Conservation (phyloP, 352 stramenopile species). For the Phytophthora podocarpi region DNA sequence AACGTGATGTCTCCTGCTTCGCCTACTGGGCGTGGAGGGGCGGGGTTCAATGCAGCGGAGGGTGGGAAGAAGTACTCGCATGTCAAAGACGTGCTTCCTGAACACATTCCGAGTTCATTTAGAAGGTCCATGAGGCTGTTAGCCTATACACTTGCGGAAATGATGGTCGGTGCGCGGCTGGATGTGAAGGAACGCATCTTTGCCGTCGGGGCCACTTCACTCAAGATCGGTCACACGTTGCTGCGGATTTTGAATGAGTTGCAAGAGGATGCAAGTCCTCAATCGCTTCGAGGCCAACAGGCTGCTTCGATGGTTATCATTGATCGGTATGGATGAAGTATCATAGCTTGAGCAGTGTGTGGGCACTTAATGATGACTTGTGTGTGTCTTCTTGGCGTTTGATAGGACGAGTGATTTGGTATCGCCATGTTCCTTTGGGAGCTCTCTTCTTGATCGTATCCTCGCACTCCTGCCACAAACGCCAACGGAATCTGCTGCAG, state of each 20-base stretch:
- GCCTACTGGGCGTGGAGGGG: constrained; percentile 7
- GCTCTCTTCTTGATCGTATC: constrained; percentile 73
- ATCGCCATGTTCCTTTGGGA: constrained; percentile 65
- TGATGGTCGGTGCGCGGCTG: constrained; percentile 50
- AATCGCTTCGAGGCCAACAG: constrained; percentile 44
- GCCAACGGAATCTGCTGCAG: constrained; percentile 9
- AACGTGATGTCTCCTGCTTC: constrained; percentile 6
- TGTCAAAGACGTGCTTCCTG: constrained; percentile 67
- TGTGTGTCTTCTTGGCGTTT: constrained; percentile 1
- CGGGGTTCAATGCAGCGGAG: constrained; percentile 3
- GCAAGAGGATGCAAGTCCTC: constrained; percentile 49
- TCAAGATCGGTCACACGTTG: constrained; percentile 84
- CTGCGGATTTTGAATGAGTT: constrained; percentile 65
- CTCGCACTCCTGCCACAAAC: constrained; percentile 68
- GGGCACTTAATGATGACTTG: background rate
- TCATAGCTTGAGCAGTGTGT: background rate
- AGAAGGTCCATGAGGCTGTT: constrained; percentile 69
- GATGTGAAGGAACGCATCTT: constrained; percentile 78
- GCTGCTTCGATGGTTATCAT: constrained; percentile 67
- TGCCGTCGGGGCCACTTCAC: constrained; percentile 64
- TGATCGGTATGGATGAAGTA: constrained; percentile 51
- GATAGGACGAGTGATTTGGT: constrained; percentile 67
- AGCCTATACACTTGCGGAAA: constrained; percentile 64
- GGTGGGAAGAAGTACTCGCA: constrained; percentile 44
- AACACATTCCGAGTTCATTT: constrained; percentile 70